Conservation (phyloP, 2,329 filamentous ascomycete species). For the Cladosporium sp. region DNA sequence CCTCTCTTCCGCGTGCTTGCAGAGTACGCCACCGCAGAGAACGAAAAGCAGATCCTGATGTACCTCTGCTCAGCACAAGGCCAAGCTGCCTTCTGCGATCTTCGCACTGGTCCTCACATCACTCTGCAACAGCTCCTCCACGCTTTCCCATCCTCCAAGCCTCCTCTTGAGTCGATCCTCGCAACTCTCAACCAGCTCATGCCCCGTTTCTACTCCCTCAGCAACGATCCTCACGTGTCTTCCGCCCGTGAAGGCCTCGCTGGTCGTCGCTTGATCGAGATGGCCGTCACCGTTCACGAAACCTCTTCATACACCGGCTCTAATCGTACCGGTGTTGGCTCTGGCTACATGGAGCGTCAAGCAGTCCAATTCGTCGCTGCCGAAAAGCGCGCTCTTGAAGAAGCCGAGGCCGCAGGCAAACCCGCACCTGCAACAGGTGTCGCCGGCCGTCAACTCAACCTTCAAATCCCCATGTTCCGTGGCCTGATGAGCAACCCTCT, state of each 20-base stretch:
- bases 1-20: slow-evolving; percentile 76
- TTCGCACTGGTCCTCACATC: slow-evolving; percentile 81
- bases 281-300: slow-evolving; percentile 95
- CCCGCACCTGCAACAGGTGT: slow-evolving; percentile 33
- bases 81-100: slow-evolving; percentile 84
- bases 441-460: slow-evolving; percentile 43
- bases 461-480: slow-evolving; percentile 95
- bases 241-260: slow-evolving; percentile 64
- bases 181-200: slow-evolving; percentile 81
- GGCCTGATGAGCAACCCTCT: slow-evolving; percentile 96
- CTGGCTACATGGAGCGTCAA: slow-evolving; percentile 86
- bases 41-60: slow-evolving; percentile 82
- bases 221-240: slow-evolving; percentile 85
- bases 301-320: slow-evolving; percentile 66
- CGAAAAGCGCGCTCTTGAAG: slow-evolving; percentile 54
- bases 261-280: slow-evolving; percentile 77
- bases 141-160: slow-evolving; percentile 88
- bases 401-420: slow-evolving; percentile 36
- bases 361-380: slow-evolving; percentile 67
- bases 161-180: slow-evolving; percentile 76
- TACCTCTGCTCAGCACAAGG: slow-evolving; percentile 87
- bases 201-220: slow-evolving; percentile 97
- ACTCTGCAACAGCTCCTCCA: slow-evolving; percentile 79
- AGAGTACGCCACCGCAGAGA: slow-evolving; percentile 72
- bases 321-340: slow-evolving; percentile 76